A percentile compares a stretch with the other conserved stretches of the same genome.
Conservation (phyloP, 2,329 filamentous ascomycete genomes). For the Paraconiothyrium sp. region DNA sequence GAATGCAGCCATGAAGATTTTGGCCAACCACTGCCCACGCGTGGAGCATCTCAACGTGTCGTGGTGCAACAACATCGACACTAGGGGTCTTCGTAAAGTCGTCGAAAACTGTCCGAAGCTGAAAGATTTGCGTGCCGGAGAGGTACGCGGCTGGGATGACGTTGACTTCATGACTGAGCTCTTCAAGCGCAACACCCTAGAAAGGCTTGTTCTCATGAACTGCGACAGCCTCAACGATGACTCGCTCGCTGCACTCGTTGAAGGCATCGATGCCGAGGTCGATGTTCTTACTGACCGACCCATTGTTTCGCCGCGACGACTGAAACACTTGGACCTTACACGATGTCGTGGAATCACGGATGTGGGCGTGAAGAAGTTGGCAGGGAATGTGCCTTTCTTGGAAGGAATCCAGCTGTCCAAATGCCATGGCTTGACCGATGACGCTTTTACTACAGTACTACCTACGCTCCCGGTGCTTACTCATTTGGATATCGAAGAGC, state of each 20-base stretch:
- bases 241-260: slow-evolving; percentile 76
- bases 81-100: slow-evolving; percentile 76
- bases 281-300: slow-evolving; percentile 82
- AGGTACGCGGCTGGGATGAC: slow-evolving; percentile 82
- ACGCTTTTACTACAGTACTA: slow-evolving; percentile 75
- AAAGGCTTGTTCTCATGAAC: slow-evolving; percentile 82
- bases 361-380: slow-evolving; percentile 74
- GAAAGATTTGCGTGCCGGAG: slow-evolving; percentile 81
- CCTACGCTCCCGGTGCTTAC: slow-evolving; percentile 80
- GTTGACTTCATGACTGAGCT: slow-evolving; percentile 75
- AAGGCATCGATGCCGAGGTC: slow-evolving; percentile 78
- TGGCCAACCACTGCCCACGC: slow-evolving; percentile 80
- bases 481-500: slow-evolving; percentile 89
- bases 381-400: slow-evolving; percentile 77
- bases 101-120: slow-evolving; percentile 77
- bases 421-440: slow-evolving; percentile 77
- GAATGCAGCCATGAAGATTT: slow-evolving; percentile 86
- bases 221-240: slow-evolving; percentile 82
- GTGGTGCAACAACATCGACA: slow-evolving; percentile 89
- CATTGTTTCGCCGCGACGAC: slow-evolving; percentile 77
- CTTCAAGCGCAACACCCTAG: slow-evolving; percentile 82
- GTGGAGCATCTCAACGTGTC: slow-evolving; percentile 90
- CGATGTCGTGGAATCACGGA: slow-evolving; percentile 80
- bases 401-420: slow-evolving; percentile 86
- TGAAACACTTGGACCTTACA: slow-evolving; percentile 87